Evolutionary conservation across 2,329 filamentous ascomycete species (phyloP).

Genomic region (Ophiognomonia clavigignenti-juglandacearum): DNA sequence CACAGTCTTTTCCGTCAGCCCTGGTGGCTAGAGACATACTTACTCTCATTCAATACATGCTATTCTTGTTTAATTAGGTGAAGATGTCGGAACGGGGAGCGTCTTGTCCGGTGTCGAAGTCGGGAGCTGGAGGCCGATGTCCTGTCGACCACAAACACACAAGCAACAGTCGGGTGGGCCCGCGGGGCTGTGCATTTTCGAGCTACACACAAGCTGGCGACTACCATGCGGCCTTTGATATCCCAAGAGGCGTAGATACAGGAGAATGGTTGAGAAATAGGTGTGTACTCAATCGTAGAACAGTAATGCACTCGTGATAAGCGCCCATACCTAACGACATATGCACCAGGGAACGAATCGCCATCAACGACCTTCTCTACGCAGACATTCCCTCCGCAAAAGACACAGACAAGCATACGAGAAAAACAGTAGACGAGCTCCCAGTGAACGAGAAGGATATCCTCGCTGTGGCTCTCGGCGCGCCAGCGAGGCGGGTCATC

Average conservation of each 20-base stretch:
- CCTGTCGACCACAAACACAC: conserved; percentile 23
- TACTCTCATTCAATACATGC: too few relatives aligned
- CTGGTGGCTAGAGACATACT: too few relatives aligned
- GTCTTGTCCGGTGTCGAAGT: too few relatives aligned
- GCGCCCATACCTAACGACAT: too few relatives aligned
- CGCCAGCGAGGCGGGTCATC: conserved; percentile 50
- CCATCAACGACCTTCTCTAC: conserved; percentile 45
- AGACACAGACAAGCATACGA: conserved; percentile 35
- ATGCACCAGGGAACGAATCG: conserved; percentile 35
- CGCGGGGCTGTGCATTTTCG: conserved; percentile 31
- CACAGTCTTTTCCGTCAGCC: too few relatives aligned
- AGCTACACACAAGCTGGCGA: conserved; percentile 30
- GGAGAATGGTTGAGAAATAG: conserved; percentile 41
- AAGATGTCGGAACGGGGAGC: too few relatives aligned
- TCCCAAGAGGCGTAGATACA: conserved; percentile 38
- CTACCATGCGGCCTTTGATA: conserved; percentile 34
- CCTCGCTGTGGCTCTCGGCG: conserved; percentile 46
- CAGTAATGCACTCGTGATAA: neutral
- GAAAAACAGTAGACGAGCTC: conserved; percentile 43
- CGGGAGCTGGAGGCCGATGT: conserved; percentile 21
- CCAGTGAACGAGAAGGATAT: conserved; percentile 43
- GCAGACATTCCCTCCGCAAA: conserved; percentile 32
- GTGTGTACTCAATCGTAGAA: conserved; percentile 20
- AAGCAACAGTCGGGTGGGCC: conserved; percentile 25
- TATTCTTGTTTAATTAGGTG: too few relatives aligned